Conservation (phyloP, 1,284 basidiomycete genomes). For the Pseudozyma hubeiensis region DNA sequence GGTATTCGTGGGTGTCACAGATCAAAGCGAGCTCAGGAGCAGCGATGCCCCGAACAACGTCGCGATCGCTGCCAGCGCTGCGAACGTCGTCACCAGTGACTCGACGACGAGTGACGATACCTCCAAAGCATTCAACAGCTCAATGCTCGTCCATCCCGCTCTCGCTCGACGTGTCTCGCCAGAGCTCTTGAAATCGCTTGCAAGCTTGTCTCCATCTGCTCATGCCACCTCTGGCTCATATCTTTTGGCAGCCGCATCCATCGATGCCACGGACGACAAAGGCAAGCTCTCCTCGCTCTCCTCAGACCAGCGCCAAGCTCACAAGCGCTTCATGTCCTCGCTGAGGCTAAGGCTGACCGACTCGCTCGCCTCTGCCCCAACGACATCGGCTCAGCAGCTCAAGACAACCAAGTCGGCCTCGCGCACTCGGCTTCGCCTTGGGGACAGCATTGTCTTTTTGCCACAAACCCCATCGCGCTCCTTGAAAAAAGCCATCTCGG, state of each 20-base stretch:
- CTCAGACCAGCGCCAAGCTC: conserved; percentile 23
- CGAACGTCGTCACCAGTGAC: neutral
- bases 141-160: neutral
- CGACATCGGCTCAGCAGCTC: neutral
- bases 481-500: neutral
- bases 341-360: conserved; percentile 12
- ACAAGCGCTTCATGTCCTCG: conserved; percentile 24
- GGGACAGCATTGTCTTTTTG: conserved; percentile 22
- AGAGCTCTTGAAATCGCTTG: conserved; percentile 13
- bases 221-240: conserved; percentile 18
- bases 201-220: conserved; percentile 5
- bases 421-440: conserved; percentile 12
- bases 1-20: conserved; percentile 21
- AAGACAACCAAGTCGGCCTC: neutral
- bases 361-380: neutral
- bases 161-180: conserved; percentile 7
- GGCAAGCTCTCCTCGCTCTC: conserved; percentile 25
- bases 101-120: neutral
- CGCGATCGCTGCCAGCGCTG: neutral
- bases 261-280: conserved; percentile 3
- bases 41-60: neutral
- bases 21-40: neutral
- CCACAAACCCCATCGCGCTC: neutral
- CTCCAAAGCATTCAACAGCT: neutral
- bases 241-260: conserved; percentile 9